Evolutionary conservation across 1,284 basidiomycete genomes (phyloP).

Genomic region (Ustilago crameri): DNA sequence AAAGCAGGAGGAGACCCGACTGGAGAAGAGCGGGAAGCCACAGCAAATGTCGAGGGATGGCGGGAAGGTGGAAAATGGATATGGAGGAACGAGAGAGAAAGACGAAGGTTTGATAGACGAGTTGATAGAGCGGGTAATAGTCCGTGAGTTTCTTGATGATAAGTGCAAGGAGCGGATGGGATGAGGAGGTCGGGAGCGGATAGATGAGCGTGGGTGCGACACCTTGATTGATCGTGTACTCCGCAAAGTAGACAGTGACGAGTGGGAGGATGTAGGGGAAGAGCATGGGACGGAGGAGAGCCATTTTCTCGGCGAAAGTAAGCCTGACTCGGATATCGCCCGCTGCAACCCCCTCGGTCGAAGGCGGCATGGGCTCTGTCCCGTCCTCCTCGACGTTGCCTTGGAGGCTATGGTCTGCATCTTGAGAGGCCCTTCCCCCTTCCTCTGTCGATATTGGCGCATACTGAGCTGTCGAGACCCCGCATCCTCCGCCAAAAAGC

Average conservation of each 20-base stretch:
- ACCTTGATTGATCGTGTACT: conserved; percentile 68
- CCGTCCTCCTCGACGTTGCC: conserved; percentile 3
- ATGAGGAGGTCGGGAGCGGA: conserved; percentile 77
- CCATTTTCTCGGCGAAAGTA: conserved; percentile 59
- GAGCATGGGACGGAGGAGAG: conserved; percentile 61
- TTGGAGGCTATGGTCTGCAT: background rate
- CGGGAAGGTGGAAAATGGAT: conserved; percentile 81
- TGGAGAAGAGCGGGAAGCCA: conserved; percentile 80
- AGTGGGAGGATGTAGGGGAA: conserved; percentile 63
- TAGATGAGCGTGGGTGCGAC: conserved; percentile 87
- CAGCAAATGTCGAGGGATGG: conserved; percentile 79
- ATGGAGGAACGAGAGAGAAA: conserved; percentile 94
- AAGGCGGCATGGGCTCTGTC: background rate
- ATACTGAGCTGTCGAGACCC: conserved; percentile 2
- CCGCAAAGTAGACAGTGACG: conserved; percentile 64
- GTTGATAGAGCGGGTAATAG: conserved; percentile 82
- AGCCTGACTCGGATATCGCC: conserved; percentile 24
- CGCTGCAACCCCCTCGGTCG: background rate
- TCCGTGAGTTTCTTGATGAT: conserved; percentile 87
- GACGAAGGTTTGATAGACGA: conserved; percentile 80
- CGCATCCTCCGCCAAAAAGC: background rate
- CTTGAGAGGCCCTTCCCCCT: background rate
- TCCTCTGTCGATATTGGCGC: conserved; percentile 26
- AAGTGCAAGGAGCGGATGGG: conserved; percentile 76
- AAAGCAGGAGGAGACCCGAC: conserved; percentile 74